Conservation (phyloP, 2,329 filamentous ascomycete species). For the Talaromyces marneffei region DNA sequence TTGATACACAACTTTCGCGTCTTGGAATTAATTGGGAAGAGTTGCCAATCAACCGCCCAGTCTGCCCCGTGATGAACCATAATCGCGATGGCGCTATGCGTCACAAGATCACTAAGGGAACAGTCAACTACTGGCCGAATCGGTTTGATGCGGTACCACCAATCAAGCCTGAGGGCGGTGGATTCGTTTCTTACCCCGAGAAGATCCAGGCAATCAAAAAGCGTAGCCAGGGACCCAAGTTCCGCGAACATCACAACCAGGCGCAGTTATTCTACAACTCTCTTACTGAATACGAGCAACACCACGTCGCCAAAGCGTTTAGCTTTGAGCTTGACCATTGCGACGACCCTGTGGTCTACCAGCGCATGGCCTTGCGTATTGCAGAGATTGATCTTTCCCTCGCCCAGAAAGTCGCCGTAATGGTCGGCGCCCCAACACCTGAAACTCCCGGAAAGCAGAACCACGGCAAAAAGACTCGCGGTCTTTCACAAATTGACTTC, state of each 20-base stretch:
- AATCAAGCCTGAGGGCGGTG: constrained; percentile 56
- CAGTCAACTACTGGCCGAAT: constrained; percentile 76
- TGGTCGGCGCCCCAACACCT: constrained; percentile 59
- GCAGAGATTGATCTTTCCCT: constrained; percentile 67
- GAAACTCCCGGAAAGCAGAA: constrained; percentile 51
- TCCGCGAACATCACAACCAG: constrained; percentile 70
- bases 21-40: constrained; percentile 65
- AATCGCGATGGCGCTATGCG: constrained; percentile 68
- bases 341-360: constrained; percentile 70
- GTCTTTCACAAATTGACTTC: constrained; percentile 68
- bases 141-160: constrained; percentile 60
- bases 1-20: constrained; percentile 53
- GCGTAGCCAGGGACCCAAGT: constrained; percentile 62
- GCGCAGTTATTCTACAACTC: constrained; percentile 82
- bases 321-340: constrained; percentile 74
- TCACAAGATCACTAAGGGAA: constrained; percentile 67
- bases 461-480: constrained; percentile 60
- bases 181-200: constrained; percentile 62
- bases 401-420: constrained; percentile 61
- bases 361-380: constrained; percentile 61
- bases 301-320: constrained; percentile 56
- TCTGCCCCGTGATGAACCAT: constrained; percentile 66
- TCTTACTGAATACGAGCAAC: constrained; percentile 59
- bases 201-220: constrained; percentile 65
- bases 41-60: constrained; percentile 63